A percentile compares a stretch with the other conserved stretches of the same genome.
Conservation (phyloP, 2,329 filamentous ascomycete genomes). For the Fusarium aywerte region DNA sequence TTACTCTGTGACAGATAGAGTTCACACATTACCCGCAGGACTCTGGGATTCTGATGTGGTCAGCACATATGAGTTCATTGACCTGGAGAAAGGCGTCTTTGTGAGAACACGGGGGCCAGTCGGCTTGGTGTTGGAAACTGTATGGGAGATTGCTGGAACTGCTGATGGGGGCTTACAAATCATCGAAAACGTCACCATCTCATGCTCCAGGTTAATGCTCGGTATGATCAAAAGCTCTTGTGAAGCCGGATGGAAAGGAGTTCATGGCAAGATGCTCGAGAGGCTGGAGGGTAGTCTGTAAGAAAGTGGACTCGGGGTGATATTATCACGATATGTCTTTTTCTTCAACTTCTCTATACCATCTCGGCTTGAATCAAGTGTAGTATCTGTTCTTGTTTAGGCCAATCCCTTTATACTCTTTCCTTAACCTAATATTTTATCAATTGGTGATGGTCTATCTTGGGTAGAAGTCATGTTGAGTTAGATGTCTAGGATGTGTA, state of each 20-base stretch:
- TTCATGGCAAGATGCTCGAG: conserved; percentile 60
- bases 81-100: conserved; percentile 62
- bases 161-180: conserved; percentile 54
- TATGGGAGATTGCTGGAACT: conserved; percentile 57
- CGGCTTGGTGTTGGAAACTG: conserved; percentile 63
- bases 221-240: conserved; percentile 62
- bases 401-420: conserved; percentile 37
- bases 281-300: conserved; percentile 48
- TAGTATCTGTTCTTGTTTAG: conserved; percentile 48
- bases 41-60: conserved; percentile 66
- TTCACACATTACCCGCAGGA: conserved; percentile 64
- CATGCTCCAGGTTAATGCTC: conserved; percentile 61
- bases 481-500: not conserved
- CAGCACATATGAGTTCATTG: conserved; percentile 65
- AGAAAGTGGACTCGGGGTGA: not conserved
- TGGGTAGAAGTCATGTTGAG: not conserved
- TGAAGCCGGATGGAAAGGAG: conserved; percentile 61
- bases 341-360: conserved; percentile 40
- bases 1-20: conserved; percentile 61
- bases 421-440: conserved; percentile 38
- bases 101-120: conserved; percentile 63
- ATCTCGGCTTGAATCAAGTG: conserved; percentile 41
- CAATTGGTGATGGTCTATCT: conserved; percentile 12
- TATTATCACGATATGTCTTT: not conserved
- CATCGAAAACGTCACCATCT: conserved; percentile 62